Base-by-base conservation (phyloP, 257 asterid genomes). In the Fraxinus pennsylvanica region DNA sequence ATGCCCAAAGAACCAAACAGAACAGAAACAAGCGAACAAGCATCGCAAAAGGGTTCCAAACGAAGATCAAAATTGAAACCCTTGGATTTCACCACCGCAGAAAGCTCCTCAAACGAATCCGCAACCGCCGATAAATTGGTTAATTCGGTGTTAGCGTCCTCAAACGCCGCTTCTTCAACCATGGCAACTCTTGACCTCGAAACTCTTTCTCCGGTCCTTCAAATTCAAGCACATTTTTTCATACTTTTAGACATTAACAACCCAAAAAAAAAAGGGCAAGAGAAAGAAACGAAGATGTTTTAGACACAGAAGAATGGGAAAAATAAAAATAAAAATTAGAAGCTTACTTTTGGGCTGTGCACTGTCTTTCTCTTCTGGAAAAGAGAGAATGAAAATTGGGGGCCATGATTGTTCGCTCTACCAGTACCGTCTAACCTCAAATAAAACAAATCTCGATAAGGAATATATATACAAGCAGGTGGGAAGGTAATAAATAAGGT, bases 1-100 rank as follows among this genome's bases (percentile, higher is more conserved):
- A 96, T 81, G 9, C 98, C 99, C 50, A 96, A 82, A 81, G 91
- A 91, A 41, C 96, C 94, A 71, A 96, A 93, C 73, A 96, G 97
- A 75, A 91, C 90, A 25, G 98, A 90, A n/a, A 96, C 97, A 45
- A 82, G 95, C 41, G 99, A 91, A 81, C 96, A 92, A 14, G 98
- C 92, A 68, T 90, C 89, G 80, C 97, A 96, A 74, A 96, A 90
- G 35, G 89, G 86, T 83, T 91, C 91, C 94, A 93, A 86, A 87
- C 83, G 86, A 29, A 96, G 90, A 85, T 90, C 91, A 71, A 73
- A 76, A 85, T 85, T 67, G 22, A 54, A 80, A 21, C 89, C 90
- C 50, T 83, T 84, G 0, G 90, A 76, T 71, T 88, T 87, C 79
- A 91, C 68, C 75, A 87, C 38, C 63, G 83, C 84, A 12, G 94